Percentiles rank a stretch among this genome's conserved stretches.
Conservation (phyloP, 148 eudicot species). For the Fagopyrum homotropicum region DNA sequence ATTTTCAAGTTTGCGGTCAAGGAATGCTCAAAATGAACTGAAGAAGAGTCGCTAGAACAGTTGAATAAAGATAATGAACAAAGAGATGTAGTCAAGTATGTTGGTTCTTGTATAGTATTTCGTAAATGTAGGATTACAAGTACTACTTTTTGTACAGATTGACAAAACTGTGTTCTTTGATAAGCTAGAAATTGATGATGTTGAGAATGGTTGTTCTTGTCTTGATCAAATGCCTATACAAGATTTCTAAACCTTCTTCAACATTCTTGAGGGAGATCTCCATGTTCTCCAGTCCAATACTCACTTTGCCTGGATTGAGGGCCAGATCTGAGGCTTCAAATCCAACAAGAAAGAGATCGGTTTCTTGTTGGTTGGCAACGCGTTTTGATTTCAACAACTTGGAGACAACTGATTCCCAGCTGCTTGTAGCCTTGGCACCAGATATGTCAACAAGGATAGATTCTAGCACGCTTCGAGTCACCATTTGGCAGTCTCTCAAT, state of each 20-base stretch:
- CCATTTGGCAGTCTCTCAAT: slow-evolving; percentile 7
- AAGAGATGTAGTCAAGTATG: neutral
- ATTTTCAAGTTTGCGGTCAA: neutral
- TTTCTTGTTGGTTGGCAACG: slow-evolving; percentile 1
- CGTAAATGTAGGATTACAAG: neutral
- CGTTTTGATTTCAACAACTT: slow-evolving; percentile 1
- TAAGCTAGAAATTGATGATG: neutral
- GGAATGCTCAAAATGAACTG: neutral
- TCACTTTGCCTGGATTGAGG: neutral
- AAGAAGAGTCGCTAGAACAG: neutral
- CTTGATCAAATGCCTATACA: slow-evolving; percentile 6
- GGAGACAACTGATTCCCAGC: neutral
- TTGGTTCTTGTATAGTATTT: neutral
- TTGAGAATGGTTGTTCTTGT: neutral
- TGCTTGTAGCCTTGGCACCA: neutral
- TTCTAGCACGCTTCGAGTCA: neutral
- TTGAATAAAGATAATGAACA: neutral
- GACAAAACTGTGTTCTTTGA: slow-evolving; percentile 3
- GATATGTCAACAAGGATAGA: neutral
- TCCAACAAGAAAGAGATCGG: neutral
- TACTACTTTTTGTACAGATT: neutral
- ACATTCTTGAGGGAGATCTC: slow-evolving; percentile 6
- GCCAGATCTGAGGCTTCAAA: neutral
- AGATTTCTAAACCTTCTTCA: neutral
- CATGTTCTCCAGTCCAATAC: slow-evolving; percentile 2